Evolutionary conservation across 345 rosid genomes (phyloP), one percentile per base, ranked within the genome.

Genomic region (Hibiscus tridactylites): DNA sequence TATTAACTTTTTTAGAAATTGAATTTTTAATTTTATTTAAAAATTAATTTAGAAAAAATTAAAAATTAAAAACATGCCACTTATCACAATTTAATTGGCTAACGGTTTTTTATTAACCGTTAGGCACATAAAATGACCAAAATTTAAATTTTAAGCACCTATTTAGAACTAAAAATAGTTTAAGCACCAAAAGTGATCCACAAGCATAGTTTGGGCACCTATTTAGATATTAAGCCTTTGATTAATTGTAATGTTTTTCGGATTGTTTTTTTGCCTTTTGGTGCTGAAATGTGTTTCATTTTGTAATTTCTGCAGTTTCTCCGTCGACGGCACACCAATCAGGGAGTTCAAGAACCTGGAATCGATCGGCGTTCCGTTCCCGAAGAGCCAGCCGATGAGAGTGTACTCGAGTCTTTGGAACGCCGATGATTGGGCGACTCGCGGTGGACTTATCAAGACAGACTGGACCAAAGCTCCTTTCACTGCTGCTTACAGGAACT

Each of bases 351-450:
- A 83, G 83, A 90, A 87, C 83, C 61, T 81, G 78, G 84, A 82
- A 11, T 68, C 89, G 4, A 75, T 31, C 3, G 88, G 88, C 0
- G 81, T 87, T 26, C 74, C 87, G n/a, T 85, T 78, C 70, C 96
- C 90, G 3, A 83, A 79, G 79, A 83, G 71, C 73, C 91, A 88
- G 61, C 77, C 89, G 8, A 88, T 90, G 91, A 83, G 81, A 69
- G 50, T 86, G 12, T 80, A 85, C 76, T 84, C 88, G 8, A 85
- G 85, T 52, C 78, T 87, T 3, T 87, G 93, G 91, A 87, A 88
- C 63, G 91, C 82, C 16, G 93, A 90, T 71, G 86, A 88, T 53
- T 90, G 93, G 96, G 90, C 90, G 2, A 90, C 96, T 1, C 80
- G 91, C 59, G 91, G 91, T n/a, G 93, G 96, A 0, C 81, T 82